These are phyloP conservation scores for Lanzia echinophila DNA, from an alignment of 2,329 filamentous ascomycete species.

Conservation along the genomic window DNA sequence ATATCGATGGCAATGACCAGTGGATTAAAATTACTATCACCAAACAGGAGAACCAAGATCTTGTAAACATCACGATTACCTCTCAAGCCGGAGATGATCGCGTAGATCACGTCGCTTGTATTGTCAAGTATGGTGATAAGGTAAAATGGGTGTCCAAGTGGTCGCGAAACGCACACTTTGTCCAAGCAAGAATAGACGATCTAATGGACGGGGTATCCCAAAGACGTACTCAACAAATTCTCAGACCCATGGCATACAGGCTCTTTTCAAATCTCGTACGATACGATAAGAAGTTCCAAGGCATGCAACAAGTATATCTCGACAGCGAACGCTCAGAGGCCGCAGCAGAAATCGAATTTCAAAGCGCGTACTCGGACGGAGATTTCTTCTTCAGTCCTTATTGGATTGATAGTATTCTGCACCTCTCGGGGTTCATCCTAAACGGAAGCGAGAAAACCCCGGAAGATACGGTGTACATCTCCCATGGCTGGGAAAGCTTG, in stretches of 20 bases:
- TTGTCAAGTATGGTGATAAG: background rate
- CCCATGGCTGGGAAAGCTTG: slow-evolving; percentile 50
- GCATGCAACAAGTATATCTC: slow-evolving; percentile 50
- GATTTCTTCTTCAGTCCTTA: slow-evolving; percentile 48
- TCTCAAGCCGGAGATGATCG: background rate
- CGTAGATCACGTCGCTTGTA: background rate
- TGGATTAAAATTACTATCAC: background rate
- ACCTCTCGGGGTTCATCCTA: slow-evolving; percentile 52
- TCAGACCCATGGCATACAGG: slow-evolving; percentile 66
- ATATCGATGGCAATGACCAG: background rate
- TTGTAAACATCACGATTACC: background rate
- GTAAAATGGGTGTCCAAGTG: background rate
- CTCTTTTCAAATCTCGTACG: slow-evolving; percentile 50
- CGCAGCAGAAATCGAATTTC: slow-evolving; percentile 39
- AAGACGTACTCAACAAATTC: background rate
- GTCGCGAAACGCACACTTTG: background rate
- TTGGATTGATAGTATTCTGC: slow-evolving; percentile 51
- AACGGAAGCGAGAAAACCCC: slow-evolving; percentile 44
- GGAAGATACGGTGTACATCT: slow-evolving; percentile 49
- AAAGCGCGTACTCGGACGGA: slow-evolving; percentile 40
- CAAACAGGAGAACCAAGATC: background rate
- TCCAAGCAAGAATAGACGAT: slow-evolving; percentile 38
- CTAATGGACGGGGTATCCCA: slow-evolving; percentile 38
- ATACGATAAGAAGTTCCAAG: slow-evolving; percentile 45
- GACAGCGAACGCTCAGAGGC: slow-evolving; percentile 40